Evolutionary conservation across 1,284 basidiomycete genomes (phyloP), one percentile per base, ranked within the genome.

Genomic region (Ceratobasidium theobromae): DNA sequence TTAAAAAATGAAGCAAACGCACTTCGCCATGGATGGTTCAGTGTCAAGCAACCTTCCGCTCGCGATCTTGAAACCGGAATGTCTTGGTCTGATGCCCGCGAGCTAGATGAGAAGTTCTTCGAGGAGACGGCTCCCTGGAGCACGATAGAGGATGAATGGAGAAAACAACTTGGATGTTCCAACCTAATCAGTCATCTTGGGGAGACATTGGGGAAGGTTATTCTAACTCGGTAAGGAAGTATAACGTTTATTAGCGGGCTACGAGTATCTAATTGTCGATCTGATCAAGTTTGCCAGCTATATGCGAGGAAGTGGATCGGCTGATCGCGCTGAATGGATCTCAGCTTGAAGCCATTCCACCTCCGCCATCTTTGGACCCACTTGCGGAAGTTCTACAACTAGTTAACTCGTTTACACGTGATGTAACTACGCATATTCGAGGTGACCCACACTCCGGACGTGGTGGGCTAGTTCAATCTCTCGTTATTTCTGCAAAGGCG

Each of bases 81-180:
- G 33, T 82, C 82, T 0, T 89, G 86, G 83, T 72, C 74, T 1
- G 78, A 83, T 5, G 88, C 87, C 0, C 82, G 87, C 0, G 72
- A 74, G 16, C 74, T 79, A 70, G 90, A 94, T 76, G 78, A 82
- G 65, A 77, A 84, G 25, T 95, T 86, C 76, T 91, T 94, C 75
- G 74, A 81, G 53, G 76, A 76, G 4, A 82, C 74, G 0, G 68
- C 76, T 0, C 85, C 85, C 0, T 91, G 88, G 88, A 62, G 49
- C 21, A 67, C 58, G 27, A 64, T 64, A n/a, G 58, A 64, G 14
- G 38, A 32, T 8, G 46, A 51, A 21, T 51, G 33, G 30, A 46
- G 58, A 28, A 32, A 51, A 23, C n/a, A 43, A 11, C 25, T 64
- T 6, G 58, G 58, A 18, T 64, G 58, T 27, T 21, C 58, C 1